Base-by-base conservation (phyloP, 805 yeast genomes). In the Barnettozyma pratensis region DNA sequence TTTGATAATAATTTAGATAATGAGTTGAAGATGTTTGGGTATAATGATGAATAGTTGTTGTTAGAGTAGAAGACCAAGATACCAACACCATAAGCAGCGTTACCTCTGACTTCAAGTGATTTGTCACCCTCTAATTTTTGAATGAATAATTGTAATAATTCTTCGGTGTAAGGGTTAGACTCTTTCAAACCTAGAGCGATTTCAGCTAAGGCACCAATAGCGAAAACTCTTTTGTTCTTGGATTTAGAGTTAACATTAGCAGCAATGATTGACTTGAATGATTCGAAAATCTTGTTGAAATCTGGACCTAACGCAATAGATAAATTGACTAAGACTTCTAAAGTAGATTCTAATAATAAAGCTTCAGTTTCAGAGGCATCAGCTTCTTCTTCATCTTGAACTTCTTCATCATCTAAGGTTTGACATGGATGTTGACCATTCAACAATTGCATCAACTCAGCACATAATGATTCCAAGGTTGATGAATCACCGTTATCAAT, bases 21-120 rank as follows among this genome's bases (percentile, higher is more conserved):
- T 41, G 82, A 75, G 60, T 74, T 74, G 65, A 94, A 76, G 49
- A 92, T 79, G 42, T 80, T 73, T 54, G 81, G 83, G 70, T 83
- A 92, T 41, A 79, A 71, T 37, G 82, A 67, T 37, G 85, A 71
- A 55, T 84, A 75, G 54, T 60, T 51, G 26, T 54, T 57, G 14
- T 66, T 52, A 30, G 83, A 72, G 49, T 76, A 59, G 59, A 74
- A 72, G 42, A 77, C 66, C 52, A 90, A 69, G 52, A 90, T 68
- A 59, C 99, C 99, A 57, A 87, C 81, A 74, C 98, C 99, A 66
- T 89, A 94, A 14, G 97, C 97, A 45, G 97, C 92, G 59, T 90
- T 87, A 59, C 96, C 91, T 70, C 92, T 85, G 50, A 89, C 97
- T 63, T 89, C 96, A 54, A 87, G 73, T 12, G 94, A 85, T 61